These are phyloP conservation scores for Anaeromyces robustus DNA, from an alignment of 192 early-diverging fungal genomes.

Conservation along the genomic window DNA sequence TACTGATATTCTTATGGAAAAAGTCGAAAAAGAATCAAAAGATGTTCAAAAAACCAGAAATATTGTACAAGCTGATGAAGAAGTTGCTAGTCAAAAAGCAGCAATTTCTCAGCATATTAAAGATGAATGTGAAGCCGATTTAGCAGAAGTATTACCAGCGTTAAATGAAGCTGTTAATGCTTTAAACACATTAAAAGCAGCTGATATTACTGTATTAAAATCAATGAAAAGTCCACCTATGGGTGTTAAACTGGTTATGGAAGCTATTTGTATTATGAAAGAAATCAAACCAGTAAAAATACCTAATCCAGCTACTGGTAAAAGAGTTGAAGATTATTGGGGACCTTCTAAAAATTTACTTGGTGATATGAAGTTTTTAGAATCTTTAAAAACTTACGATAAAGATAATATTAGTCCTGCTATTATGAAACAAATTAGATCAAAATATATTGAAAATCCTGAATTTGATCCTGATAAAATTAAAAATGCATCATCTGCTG, in stretches of 20 bases:
- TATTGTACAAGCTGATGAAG: constrained; percentile 39
- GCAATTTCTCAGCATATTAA: constrained; percentile 34
- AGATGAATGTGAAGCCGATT: constrained; percentile 38
- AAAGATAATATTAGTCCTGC: constrained; percentile 34
- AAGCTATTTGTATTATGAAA: constrained; percentile 44
- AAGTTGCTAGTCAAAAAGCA: constrained; percentile 35
- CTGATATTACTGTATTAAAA: constrained; percentile 42
- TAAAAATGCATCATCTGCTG: constrained; percentile 38
- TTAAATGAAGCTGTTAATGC: constrained; percentile 32
- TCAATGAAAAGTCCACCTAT: constrained; percentile 44
- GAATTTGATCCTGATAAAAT: constrained; percentile 49
- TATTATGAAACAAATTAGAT: constrained; percentile 41
- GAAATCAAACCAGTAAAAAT: constrained; percentile 46
- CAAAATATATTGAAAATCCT: constrained; percentile 42
- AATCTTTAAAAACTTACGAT: constrained; percentile 32
- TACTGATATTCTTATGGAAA: constrained; percentile 35
- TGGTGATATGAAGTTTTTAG: constrained; percentile 33
- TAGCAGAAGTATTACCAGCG: constrained; percentile 43
- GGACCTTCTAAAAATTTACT: constrained; percentile 36
- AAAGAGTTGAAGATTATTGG: constrained; percentile 41
- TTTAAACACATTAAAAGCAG: constrained; percentile 36
- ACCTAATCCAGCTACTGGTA: constrained; percentile 38
- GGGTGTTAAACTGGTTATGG: constrained; percentile 45
- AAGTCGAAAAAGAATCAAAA: constrained; percentile 39
- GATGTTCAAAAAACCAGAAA: constrained; percentile 30